phyloP scores from a whole-genome alignment of 768 basidiomycete species.

The Hypholoma fasciculare region DNA sequence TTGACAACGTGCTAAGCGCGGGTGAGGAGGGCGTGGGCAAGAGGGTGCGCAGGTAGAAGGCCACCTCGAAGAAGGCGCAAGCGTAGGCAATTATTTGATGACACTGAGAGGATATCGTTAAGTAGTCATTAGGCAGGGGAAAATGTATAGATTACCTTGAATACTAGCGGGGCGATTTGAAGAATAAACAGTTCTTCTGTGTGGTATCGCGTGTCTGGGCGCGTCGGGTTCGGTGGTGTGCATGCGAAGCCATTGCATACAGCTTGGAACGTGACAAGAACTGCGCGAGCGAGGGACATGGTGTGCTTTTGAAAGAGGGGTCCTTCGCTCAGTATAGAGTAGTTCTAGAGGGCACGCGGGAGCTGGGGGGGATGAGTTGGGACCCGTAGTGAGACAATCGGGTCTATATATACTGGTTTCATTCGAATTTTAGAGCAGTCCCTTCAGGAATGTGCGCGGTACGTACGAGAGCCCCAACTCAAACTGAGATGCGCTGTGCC shows the following conservation, averaged over 20 bases:
- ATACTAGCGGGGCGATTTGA: constrained; percentile 55
- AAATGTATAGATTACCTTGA: constrained; percentile 41
- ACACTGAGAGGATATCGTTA: constrained; percentile 29
- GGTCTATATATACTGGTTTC: constrained; percentile 15
- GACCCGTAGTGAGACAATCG: background rate
- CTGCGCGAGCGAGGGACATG: constrained; percentile 51
- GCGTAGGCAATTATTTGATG: constrained; percentile 51
- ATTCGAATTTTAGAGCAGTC: background rate
- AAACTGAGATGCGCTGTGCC: constrained; percentile 2
- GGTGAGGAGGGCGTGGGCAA: constrained; percentile 31
- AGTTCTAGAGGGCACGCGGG: background rate
- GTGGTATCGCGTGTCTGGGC: constrained; percentile 49
- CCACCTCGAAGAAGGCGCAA: constrained; percentile 49
- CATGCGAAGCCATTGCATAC: constrained; percentile 50
- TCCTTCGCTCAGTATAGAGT: too few relatives aligned
- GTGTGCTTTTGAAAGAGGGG: background rate
- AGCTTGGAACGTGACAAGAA: constrained; percentile 50
- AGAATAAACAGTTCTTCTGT: constrained; percentile 51
- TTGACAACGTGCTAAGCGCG: constrained; percentile 20
- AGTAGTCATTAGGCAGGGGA: background rate
- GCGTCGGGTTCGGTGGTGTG: constrained; percentile 59
- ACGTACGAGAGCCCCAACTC: background rate
- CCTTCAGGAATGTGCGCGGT: background rate
- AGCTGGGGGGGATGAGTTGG: constrained; percentile 3
- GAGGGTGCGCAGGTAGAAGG: constrained; percentile 37